These are phyloP conservation scores for Ceratobasidium theobromae DNA, from an alignment of 1,284 basidiomycete species.

Conservation along the genomic window DNA sequence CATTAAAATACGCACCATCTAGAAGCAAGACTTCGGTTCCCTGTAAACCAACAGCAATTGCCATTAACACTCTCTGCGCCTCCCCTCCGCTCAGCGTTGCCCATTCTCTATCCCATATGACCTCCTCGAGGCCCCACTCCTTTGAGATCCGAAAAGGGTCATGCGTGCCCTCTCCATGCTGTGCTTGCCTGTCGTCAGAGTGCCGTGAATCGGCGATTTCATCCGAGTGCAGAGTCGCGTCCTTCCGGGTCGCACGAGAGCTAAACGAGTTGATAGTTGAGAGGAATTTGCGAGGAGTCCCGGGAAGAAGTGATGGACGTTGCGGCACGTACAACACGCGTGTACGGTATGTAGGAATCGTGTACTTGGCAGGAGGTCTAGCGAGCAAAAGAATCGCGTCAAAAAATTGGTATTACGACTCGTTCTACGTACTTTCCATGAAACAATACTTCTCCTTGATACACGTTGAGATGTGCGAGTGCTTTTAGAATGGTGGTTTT, in stretches of 20 bases:
- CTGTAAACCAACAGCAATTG: slow-evolving; percentile 68
- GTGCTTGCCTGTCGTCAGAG: slow-evolving; percentile 33
- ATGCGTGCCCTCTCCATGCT: slow-evolving; percentile 41
- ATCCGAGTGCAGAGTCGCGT: slow-evolving; percentile 21
- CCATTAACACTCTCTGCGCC: slow-evolving; percentile 75
- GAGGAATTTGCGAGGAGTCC: slow-evolving; percentile 74
- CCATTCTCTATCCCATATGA: slow-evolving; percentile 79
- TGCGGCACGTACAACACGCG: slow-evolving; percentile 83
- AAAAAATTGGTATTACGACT: neutral
- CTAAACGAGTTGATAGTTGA: slow-evolving; percentile 56
- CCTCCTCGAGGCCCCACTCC: slow-evolving; percentile 65
- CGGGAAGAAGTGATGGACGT: slow-evolving; percentile 77
- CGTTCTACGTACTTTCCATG: slow-evolving; percentile 65
- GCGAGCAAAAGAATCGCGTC: neutral
- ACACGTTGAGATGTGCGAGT: slow-evolving; percentile 73
- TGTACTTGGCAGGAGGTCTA: slow-evolving; percentile 13
- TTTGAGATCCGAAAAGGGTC: slow-evolving; percentile 59
- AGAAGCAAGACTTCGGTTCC: slow-evolving; percentile 79
- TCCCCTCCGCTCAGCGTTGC: slow-evolving; percentile 79
- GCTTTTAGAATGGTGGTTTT: slow-evolving; percentile 84
- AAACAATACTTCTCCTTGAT: slow-evolving; percentile 64
- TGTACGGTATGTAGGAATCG: slow-evolving; percentile 70
- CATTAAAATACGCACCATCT: slow-evolving; percentile 71
- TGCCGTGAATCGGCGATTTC: slow-evolving; percentile 3
- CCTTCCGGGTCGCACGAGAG: slow-evolving; percentile 49